Evolutionary conservation across 2,329 filamentous ascomycete genomes (phyloP).

Genomic region (Monosporascus sp.): DNA sequence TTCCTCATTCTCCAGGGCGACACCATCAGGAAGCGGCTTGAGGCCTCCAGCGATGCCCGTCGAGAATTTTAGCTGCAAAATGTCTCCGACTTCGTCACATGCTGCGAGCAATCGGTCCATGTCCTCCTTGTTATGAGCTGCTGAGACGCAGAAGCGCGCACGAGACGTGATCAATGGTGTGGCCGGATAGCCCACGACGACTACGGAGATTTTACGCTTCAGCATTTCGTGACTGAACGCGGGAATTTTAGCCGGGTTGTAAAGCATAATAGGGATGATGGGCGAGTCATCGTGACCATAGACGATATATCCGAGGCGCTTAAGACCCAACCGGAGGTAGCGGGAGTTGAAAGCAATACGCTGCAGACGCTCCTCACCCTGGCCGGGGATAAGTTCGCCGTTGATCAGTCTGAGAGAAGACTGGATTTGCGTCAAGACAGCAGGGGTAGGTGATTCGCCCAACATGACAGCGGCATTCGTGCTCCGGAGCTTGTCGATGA

Average conservation of each 20-base stretch:
- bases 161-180: constrained; percentile 93
- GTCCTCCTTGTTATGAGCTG: constrained; percentile 97
- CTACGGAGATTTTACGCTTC: constrained; percentile 92
- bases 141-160: constrained; percentile 90
- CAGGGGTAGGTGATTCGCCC: constrained; percentile 82
- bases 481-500: constrained; percentile 85
- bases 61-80: constrained; percentile 95
- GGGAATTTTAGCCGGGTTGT: constrained; percentile 98
- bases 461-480: constrained; percentile 83
- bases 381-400: constrained; percentile 80
- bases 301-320: constrained; percentile 93
- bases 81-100: constrained; percentile 87
- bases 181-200: constrained; percentile 94
- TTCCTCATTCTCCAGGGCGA: constrained; percentile 66
- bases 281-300: constrained; percentile 97
- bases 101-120: constrained; percentile 83
- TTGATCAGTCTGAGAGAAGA: constrained; percentile 82
- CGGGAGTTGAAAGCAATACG: constrained; percentile 97
- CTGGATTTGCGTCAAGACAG: constrained; percentile 85
- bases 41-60: constrained; percentile 88
- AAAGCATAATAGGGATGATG: constrained; percentile 89
- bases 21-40: constrained; percentile 66
- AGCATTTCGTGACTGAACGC: constrained; percentile 99
- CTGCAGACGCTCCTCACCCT: constrained; percentile 92
- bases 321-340: constrained; percentile 94